Conservation (phyloP, 768 basidiomycete genomes). For the Cyclocybe cylindracea region DNA sequence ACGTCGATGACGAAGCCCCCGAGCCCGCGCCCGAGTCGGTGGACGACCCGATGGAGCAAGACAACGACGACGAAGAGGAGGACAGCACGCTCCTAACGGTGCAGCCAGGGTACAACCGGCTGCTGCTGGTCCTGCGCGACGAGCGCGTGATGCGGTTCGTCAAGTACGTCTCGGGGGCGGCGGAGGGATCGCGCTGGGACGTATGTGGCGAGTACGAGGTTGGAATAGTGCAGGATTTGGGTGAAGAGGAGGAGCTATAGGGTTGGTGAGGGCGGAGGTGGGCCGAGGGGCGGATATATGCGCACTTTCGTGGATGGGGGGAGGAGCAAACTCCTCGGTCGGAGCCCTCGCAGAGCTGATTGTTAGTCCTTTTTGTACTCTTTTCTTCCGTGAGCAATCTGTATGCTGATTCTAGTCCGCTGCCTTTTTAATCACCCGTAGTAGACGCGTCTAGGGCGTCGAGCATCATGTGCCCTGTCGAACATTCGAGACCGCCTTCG, state of each 20-base stretch:
- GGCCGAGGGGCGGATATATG: no score
- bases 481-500: no score
- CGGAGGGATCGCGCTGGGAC: conserved; percentile 92
- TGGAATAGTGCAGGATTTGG: conserved; percentile 71
- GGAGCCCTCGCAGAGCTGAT: no score
- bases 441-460: no score
- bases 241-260: conserved; percentile 39
- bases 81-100: conserved; percentile 82
- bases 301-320: no score
- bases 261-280: no score
- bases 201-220: conserved; percentile 91
- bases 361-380: no score
- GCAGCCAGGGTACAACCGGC: conserved; percentile 86
- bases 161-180: conserved; percentile 90
- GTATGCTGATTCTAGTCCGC: no score
- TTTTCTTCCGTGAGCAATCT: no score
- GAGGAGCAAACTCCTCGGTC: no score
- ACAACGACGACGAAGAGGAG: conserved; percentile 64
- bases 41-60: conserved; percentile 22
- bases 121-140: conserved; percentile 88
- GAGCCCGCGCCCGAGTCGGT: conserved; percentile 57
- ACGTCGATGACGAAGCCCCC: conserved; percentile 32
- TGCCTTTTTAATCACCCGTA: no score
- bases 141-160: conserved; percentile 94
- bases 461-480: no score